Evolutionary conservation across 1,284 basidiomycete genomes (phyloP).

Genomic region (Cryptococcus sp.): DNA sequence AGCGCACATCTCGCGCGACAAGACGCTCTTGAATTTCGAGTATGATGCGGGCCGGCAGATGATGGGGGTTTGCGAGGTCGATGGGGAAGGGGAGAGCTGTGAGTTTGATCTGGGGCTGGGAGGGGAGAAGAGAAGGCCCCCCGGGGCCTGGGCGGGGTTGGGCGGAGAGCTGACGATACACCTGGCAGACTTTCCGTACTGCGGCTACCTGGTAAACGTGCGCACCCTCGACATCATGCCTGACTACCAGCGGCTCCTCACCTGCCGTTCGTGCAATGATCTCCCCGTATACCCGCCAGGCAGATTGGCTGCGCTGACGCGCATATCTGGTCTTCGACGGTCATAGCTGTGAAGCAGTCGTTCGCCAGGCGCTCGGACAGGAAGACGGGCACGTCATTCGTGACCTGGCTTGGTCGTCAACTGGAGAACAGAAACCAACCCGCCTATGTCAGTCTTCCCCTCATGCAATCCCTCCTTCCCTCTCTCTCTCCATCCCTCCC

Average conservation of each 20-base stretch:
- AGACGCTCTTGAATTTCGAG: conserved; percentile 65
- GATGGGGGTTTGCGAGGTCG: conserved; percentile 17
- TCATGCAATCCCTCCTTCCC: not conserved
- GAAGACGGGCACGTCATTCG: conserved; percentile 33
- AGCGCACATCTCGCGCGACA: conserved; percentile 80
- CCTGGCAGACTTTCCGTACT: conserved; percentile 79
- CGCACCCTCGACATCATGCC: conserved; percentile 67
- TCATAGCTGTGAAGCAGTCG: conserved; percentile 42
- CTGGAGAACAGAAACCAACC: conserved; percentile 50
- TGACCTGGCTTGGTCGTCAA: conserved; percentile 48
- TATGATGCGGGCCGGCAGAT: conserved; percentile 23
- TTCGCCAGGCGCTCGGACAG: conserved; percentile 42
- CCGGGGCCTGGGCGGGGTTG: too few relatives aligned
- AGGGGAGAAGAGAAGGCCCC: too few relatives aligned
- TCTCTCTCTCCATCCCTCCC: too few relatives aligned
- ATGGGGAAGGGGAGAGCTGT: conserved; percentile 14
- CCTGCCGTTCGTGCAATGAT: conserved; percentile 54
- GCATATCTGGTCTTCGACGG: not conserved
- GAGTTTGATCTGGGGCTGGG: too few relatives aligned
- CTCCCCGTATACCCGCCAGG: too few relatives aligned
- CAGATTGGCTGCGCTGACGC: not conserved
- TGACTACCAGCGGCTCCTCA: conserved; percentile 66
- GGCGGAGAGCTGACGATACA: not conserved
- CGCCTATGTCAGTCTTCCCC: conserved; percentile 36
- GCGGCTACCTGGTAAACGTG: conserved; percentile 76